Conservation (phyloP, 192 early-diverging fungal genomes). For the Funneliformis mosseae region DNA sequence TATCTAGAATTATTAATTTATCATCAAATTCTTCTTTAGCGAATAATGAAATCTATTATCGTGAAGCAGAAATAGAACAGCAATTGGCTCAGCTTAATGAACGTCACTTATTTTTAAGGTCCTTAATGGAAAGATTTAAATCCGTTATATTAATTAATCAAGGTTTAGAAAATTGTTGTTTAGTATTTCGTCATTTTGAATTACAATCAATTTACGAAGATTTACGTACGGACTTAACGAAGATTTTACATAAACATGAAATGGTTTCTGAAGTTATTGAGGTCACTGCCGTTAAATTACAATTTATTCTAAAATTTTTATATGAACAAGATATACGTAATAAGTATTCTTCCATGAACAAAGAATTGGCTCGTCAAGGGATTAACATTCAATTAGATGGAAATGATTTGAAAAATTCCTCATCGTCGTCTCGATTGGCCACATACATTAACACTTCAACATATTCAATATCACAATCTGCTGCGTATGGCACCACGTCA, state of each 20-base stretch:
- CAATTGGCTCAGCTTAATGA: slow-evolving; percentile 1
- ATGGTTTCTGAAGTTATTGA: background rate
- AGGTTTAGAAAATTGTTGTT: background rate
- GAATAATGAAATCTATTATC: background rate
- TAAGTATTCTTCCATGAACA: background rate
- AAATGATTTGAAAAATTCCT: background rate
- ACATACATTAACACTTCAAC: background rate
- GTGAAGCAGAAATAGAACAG: background rate
- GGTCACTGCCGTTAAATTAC: background rate
- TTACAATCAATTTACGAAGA: background rate
- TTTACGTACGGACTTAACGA: slow-evolving; percentile 1
- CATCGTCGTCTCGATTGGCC: background rate
- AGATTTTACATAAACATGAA: slow-evolving; percentile 6
- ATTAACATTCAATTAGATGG: background rate
- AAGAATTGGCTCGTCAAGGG: slow-evolving; percentile 7
- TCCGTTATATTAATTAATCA: background rate
- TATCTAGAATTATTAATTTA: background rate
- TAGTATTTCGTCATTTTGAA: background rate
- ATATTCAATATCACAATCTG: background rate
- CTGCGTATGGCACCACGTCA: background rate
- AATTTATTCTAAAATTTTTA: background rate
- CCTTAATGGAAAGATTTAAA: slow-evolving; percentile 9
- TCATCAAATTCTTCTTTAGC: background rate
- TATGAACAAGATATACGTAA: slow-evolving; percentile 17
- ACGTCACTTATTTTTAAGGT: background rate